A percentile compares a stretch with the other conserved stretches of the same genome.
Evolutionary conservation across 2,329 filamentous ascomycete genomes (phyloP).

Genomic region (Paracoccidioides brasiliensis): DNA sequence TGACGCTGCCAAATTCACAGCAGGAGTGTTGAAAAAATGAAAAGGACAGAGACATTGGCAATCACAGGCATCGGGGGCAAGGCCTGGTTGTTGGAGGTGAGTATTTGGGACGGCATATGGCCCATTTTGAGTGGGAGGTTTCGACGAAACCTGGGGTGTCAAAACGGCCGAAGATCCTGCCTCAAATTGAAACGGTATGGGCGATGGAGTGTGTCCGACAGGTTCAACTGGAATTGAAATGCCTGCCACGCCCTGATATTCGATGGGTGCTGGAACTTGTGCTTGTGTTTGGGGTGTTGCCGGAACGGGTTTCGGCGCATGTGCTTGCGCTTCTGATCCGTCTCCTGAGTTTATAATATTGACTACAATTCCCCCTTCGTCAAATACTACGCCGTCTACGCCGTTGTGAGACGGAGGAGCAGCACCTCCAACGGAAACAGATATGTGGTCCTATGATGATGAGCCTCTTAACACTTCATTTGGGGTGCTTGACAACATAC

Average conservation of each 20-base stretch:
- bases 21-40: slow-evolving; percentile 1
- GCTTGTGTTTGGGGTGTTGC: background rate
- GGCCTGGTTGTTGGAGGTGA: background rate
- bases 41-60: slow-evolving; percentile 3
- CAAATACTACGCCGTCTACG: background rate
- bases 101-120: background rate
- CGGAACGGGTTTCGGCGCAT: background rate
- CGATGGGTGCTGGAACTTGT: background rate
- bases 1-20: background rate
- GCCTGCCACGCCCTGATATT: background rate
- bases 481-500: background rate
- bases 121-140: background rate
- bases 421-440: background rate
- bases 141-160: background rate
- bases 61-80: background rate
- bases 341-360: background rate
- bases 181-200: background rate
- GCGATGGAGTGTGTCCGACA: background rate
- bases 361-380: background rate
- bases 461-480: background rate
- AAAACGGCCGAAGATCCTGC: background rate
- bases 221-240: background rate
- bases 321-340: background rate
- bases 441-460: background rate
- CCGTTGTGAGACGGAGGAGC: background rate